A percentile compares a stretch with the other conserved stretches of the same genome.
These are phyloP conservation scores for Malus asiatica DNA, from an alignment of 306 rosid species.

Conservation along the genomic window DNA sequence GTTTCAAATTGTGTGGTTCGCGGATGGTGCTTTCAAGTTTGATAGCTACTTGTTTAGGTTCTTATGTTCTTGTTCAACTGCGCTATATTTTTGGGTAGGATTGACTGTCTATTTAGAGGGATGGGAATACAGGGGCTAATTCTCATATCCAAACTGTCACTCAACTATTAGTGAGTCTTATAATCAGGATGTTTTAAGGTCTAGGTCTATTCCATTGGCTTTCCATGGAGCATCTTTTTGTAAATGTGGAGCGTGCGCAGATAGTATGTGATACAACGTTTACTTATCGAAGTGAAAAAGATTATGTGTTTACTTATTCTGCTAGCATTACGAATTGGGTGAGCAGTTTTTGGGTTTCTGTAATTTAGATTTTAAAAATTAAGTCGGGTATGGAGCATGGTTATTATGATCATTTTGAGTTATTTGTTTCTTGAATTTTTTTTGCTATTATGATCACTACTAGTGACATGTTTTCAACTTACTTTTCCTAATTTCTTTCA, in stretches of 20 bases:
- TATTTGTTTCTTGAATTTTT: not conserved
- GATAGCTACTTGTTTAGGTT: no score
- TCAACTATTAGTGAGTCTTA: not conserved
- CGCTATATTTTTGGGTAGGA: not conserved
- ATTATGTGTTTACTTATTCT: not conserved
- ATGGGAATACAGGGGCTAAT: not conserved
- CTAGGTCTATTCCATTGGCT: not conserved
- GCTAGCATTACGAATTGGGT: not conserved
- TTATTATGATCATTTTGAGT: not conserved
- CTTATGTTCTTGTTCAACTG: not conserved
- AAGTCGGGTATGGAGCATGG: not conserved
- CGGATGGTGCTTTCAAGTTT: no score
- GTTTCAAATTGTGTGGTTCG: no score
- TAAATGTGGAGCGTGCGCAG: not conserved
- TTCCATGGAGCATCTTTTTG: not conserved
- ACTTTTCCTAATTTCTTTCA: slow-evolving; percentile 30
- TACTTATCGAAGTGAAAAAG: not conserved
- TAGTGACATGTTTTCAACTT: not conserved
- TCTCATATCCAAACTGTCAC: not conserved
- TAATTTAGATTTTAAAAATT: not conserved
- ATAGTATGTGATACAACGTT: not conserved
- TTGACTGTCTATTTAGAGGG: not conserved
- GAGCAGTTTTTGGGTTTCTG: not conserved
- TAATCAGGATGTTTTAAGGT: not conserved
- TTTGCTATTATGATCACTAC: not conserved